phyloP scores from a whole-genome alignment of 805 yeast genomes.

The Saturnispora diversa region DNA sequence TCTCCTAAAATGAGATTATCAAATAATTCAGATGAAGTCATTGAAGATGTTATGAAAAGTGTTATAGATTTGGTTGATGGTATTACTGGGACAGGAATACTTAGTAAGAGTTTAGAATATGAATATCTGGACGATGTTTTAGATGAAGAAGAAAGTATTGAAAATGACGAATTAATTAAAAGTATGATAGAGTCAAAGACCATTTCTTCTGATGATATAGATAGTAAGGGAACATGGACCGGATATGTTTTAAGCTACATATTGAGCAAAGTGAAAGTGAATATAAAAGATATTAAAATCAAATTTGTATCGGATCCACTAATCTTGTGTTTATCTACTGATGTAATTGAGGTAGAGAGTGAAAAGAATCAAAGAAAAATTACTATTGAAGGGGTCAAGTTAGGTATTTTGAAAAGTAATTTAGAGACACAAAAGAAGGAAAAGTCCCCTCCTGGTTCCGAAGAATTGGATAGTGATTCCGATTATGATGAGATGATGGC shows the following conservation, averaged over 20 bases:
- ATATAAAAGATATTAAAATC: constrained; percentile 39
- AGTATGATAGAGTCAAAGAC: constrained; percentile 5
- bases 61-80: constrained; percentile 38
- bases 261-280: constrained; percentile 48
- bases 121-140: constrained; percentile 20
- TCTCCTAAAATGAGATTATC: constrained; percentile 8
- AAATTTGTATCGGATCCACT: constrained; percentile 41
- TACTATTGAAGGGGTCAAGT: constrained; percentile 32
- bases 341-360: constrained; percentile 30
- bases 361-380: constrained; percentile 41
- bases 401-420: constrained; percentile 29
- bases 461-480: constrained; percentile 20
- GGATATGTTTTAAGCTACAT: constrained; percentile 61
- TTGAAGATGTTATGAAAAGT: constrained; percentile 64
- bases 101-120: constrained; percentile 1
- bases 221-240: constrained; percentile 12
- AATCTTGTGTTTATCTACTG: constrained; percentile 31
- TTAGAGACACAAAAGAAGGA: neutral
- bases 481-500: constrained; percentile 33
- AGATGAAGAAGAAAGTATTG: constrained; percentile 22
- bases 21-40: constrained; percentile 30
- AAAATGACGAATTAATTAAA: constrained; percentile 9
- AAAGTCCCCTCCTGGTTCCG: constrained; percentile 7
- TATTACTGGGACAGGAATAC: constrained; percentile 28
- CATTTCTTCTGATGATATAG: constrained; percentile 1